phyloP scores from a whole-genome alignment of 371 early-diverging fungal genomes.

The Hamiltosporidium tvaerminnensis region DNA sequence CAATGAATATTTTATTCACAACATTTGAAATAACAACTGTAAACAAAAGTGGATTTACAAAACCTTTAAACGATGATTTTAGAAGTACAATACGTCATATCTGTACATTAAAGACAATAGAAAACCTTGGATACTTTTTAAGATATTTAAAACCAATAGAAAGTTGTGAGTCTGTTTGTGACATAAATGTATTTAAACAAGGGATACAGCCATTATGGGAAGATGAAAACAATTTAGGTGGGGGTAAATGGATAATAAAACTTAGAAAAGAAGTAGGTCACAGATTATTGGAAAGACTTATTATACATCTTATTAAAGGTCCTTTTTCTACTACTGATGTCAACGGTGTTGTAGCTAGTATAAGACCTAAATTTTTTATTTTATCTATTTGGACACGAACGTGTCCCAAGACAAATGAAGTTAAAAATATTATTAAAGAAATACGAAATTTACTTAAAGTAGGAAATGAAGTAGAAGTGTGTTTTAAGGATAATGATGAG shows the following conservation, averaged over 20 bases:
- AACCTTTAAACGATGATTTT: background rate
- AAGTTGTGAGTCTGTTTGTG: slow-evolving; percentile 18
- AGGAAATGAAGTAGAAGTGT: slow-evolving; percentile 31
- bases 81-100: slow-evolving; percentile 11
- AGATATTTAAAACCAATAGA: slow-evolving; percentile 22
- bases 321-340: slow-evolving; percentile 39
- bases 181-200: slow-evolving; percentile 49
- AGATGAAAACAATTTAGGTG: slow-evolving; percentile 47
- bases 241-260: slow-evolving; percentile 47
- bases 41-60: too few relatives aligned
- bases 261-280: slow-evolving; percentile 35
- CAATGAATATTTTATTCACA: too few relatives aligned
- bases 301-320: slow-evolving; percentile 25
- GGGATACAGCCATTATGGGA: slow-evolving; percentile 53
- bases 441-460: slow-evolving; percentile 37
- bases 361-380: slow-evolving; percentile 38
- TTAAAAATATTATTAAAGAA: slow-evolving; percentile 35
- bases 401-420: slow-evolving; percentile 20
- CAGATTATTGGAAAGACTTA: slow-evolving; percentile 44
- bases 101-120: slow-evolving; percentile 26
- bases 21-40: too few relatives aligned
- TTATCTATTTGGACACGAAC: slow-evolving; percentile 46
- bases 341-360: slow-evolving; percentile 47
- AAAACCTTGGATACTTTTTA: slow-evolving; percentile 26
- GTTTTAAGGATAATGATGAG: slow-evolving; percentile 36